Evolutionary conservation across 257 asterid species (phyloP).

Genomic region (Haberlea rhodopensis): DNA sequence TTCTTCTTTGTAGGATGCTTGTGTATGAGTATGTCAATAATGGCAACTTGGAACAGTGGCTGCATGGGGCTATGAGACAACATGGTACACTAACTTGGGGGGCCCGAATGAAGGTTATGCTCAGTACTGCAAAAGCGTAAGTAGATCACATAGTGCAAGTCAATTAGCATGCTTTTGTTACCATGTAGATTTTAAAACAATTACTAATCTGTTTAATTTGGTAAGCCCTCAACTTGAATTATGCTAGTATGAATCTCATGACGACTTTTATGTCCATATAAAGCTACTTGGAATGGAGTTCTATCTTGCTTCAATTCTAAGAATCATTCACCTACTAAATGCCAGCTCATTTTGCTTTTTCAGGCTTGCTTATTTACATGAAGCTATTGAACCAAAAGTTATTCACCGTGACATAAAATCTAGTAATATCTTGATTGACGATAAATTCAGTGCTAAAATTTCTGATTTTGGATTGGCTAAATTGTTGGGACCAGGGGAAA

Average conservation of each 20-base stretch:
- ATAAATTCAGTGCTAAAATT: conserved; percentile 77
- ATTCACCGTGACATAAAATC: conserved; percentile 96
- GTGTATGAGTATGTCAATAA: conserved; percentile 93
- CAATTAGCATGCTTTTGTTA: background rate
- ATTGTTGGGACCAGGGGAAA: conserved; percentile 85
- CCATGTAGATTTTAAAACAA: background rate
- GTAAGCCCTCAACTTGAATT: background rate
- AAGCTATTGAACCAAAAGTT: conserved; percentile 96
- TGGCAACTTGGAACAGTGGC: conserved; percentile 97
- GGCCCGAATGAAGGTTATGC: conserved; percentile 89
- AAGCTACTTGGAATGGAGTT: background rate
- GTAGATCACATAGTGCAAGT: conserved; percentile 25
- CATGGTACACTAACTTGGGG: conserved; percentile 89
- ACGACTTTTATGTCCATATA: conserved; percentile 6
- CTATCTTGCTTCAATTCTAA: background rate
- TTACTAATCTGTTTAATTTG: background rate
- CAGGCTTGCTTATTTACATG: conserved; percentile 96
- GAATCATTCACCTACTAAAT: background rate
- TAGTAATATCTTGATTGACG: conserved; percentile 86
- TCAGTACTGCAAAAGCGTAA: conserved; percentile 97
- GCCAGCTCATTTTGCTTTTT: conserved; percentile 17
- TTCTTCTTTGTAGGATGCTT: conserved; percentile 62
- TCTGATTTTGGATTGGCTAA: conserved; percentile 98
- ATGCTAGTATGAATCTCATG: background rate
- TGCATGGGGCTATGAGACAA: conserved; percentile 93